Evolutionary conservation across 148 eudicot genomes (phyloP), one percentile per base, ranked within the genome.

Genomic region (Silene conica): DNA sequence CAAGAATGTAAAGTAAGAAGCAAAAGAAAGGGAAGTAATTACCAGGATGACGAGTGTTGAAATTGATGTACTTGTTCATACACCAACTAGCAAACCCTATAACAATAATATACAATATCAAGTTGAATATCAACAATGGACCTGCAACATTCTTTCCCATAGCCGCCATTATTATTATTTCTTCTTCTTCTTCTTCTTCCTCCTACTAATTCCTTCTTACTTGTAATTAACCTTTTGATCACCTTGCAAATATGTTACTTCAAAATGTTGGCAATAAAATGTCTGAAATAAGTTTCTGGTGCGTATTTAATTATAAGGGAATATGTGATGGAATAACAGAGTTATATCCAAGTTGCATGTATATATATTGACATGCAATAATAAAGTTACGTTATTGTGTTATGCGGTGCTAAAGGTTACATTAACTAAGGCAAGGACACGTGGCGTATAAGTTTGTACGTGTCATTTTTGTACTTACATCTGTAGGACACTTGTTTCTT

Each of bases 81-180:
- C 96, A 82, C 97, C 97, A 92, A 82, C 95, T 89, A 59, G 97
- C 85, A 70, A 92, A 92, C 2, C 97, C 97, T 23, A 92, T 65
- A 5, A 86, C 87, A 21, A 92, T 80, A 0, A 88, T 54, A 72
- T 90, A 92, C 87, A 92, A 75, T 5, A 90, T 52, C 74, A 92
- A 74, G 81, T 92, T 92, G 26, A 92, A 38, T 54, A 90, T 86
- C 85, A 90, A 71, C 87, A 92, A 84, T 34, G 97, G 92, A 14
- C 86, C 95, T 5, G 92, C 95, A 9, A 90, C 31, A 66, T 73
- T 89, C 78, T 90, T 86, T 25, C 95, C 97, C 41, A 89, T 78
- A 0, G 84, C 76, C 15, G 84, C 85, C 82, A 88, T 80, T 16
- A 38, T 59, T 38, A 41, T 2, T 19, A 7, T 54, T 28, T 3